Percentiles rank a stretch among this genome's conserved stretches.
These are phyloP conservation scores for Quercus berberidifolia DNA, from an alignment of 306 rosid species.

Conservation along the genomic window DNA sequence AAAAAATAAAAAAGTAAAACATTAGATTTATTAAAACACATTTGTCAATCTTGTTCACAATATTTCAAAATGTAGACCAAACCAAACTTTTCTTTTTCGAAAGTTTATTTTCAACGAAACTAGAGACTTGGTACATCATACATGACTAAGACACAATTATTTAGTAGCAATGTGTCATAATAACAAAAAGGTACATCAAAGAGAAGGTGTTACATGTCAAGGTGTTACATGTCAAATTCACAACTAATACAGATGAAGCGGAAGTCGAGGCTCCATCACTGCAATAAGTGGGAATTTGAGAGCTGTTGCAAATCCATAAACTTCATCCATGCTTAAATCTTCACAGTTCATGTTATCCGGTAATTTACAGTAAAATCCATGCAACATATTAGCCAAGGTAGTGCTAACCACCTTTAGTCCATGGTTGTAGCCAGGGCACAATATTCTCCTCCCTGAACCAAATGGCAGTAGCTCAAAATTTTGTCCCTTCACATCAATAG, in stretches of 20 bases:
- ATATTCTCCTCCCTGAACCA: slow-evolving; percentile 36
- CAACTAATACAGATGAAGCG: not conserved
- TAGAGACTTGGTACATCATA: too few relatives aligned
- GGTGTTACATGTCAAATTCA: too few relatives aligned
- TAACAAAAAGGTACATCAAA: too few relatives aligned
- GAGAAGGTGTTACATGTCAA: too few relatives aligned
- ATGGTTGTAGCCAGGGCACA: slow-evolving; percentile 9
- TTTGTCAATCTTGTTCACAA: too few relatives aligned
- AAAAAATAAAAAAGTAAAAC: too few relatives aligned
- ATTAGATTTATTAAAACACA: too few relatives aligned
- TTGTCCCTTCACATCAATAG: slow-evolving; percentile 32
- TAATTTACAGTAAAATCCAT: slow-evolving; percentile 22
- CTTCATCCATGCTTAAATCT: slow-evolving; percentile 29
- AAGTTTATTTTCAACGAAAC: too few relatives aligned
- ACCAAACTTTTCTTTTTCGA: too few relatives aligned
- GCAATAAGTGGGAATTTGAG: slow-evolving; percentile 26
- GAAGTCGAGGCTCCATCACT: slow-evolving; percentile 24
- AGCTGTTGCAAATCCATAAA: slow-evolving; percentile 18
- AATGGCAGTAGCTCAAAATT: slow-evolving; percentile 33
- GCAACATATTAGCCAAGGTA: slow-evolving; percentile 23
- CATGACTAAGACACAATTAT: too few relatives aligned
- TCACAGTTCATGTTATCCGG: not conserved
- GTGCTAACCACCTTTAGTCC: slow-evolving; percentile 9
- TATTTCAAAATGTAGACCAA: too few relatives aligned
- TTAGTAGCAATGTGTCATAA: too few relatives aligned